Conservation (phyloP, 148 eudicot species). For the Beta vulgaris region DNA sequence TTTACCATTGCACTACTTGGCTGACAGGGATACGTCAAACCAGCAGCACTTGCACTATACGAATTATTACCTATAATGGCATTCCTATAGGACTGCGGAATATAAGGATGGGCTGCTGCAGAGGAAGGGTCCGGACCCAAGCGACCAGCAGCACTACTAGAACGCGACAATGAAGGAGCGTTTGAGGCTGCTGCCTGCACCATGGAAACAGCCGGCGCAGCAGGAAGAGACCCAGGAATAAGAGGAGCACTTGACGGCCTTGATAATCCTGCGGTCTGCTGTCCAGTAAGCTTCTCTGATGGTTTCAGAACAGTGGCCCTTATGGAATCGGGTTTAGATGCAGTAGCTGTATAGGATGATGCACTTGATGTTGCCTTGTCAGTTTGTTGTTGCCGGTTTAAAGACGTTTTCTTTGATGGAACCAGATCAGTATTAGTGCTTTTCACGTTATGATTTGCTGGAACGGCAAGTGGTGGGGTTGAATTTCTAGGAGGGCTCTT, state of each 20-base stretch:
- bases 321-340: slow-evolving; percentile 33
- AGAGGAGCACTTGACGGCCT: slow-evolving; percentile 88
- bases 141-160: slow-evolving; percentile 72
- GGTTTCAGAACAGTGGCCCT: slow-evolving; percentile 41
- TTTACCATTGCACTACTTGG: slow-evolving; percentile 39
- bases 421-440: slow-evolving; percentile 26
- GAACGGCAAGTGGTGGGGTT: slow-evolving; percentile 20
- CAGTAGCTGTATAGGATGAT: slow-evolving; percentile 32
- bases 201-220: slow-evolving; percentile 43
- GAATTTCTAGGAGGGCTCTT: slow-evolving; percentile 46
- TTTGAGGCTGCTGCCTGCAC: slow-evolving; percentile 38
- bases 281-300: slow-evolving; percentile 45
- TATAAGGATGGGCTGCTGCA: slow-evolving; percentile 38
- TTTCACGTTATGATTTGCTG: slow-evolving; percentile 36
- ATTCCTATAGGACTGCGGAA: slow-evolving; percentile 73
- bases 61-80: slow-evolving; percentile 63
- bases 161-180: slow-evolving; percentile 51
- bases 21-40: slow-evolving; percentile 44
- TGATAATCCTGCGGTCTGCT: slow-evolving; percentile 48
- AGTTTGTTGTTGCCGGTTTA: slow-evolving; percentile 32
- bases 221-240: slow-evolving; percentile 44
- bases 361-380: slow-evolving; percentile 29
- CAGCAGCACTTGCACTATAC: slow-evolving; percentile 38
- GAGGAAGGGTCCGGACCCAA: slow-evolving; percentile 66
- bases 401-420: slow-evolving; percentile 35